A percentile compares a stretch with the other conserved stretches of the same genome.
Evolutionary conservation across 306 rosid species (phyloP).

Genomic region (Dalbergia oliveri): DNA sequence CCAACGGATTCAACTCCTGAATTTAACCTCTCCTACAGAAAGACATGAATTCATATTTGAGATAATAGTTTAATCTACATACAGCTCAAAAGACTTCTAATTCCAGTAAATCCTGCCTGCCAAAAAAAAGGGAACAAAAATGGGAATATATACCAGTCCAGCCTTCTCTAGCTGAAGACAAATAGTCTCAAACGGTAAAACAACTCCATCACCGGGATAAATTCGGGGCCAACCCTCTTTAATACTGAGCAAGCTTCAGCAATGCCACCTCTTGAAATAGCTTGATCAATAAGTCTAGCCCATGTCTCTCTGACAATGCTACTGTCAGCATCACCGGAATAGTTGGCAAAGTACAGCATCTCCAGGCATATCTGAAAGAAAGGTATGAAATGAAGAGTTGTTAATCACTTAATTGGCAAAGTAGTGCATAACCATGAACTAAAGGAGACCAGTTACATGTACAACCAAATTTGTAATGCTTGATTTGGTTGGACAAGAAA

Average conservation of each 20-base stretch:
- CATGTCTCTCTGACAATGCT: slow-evolving; percentile 90
- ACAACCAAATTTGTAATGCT: slow-evolving; percentile 33
- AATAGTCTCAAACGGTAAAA: slow-evolving; percentile 78
- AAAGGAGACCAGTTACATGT: slow-evolving; percentile 23
- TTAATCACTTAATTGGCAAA: too few relatives aligned
- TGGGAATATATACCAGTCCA: slow-evolving; percentile 70
- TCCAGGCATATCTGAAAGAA: slow-evolving; percentile 84
- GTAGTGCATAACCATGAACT: not conserved
- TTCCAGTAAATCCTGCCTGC: not conserved
- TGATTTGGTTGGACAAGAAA: slow-evolving; percentile 12
- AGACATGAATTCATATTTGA: slow-evolving; percentile 22
- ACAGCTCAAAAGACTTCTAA: not conserved
- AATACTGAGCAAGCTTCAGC: slow-evolving; percentile 94
- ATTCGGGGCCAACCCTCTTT: slow-evolving; percentile 92
- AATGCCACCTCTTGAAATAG: slow-evolving; percentile 91
- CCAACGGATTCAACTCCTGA: slow-evolving; percentile 85
- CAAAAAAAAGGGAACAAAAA: slow-evolving; percentile 8
- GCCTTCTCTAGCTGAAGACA: slow-evolving; percentile 99
- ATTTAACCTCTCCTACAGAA: slow-evolving; percentile 80
- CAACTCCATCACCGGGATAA: slow-evolving; percentile 94
- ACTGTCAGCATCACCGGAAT: slow-evolving; percentile 88
- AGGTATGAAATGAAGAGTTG: slow-evolving; percentile 45
- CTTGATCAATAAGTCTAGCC: slow-evolving; percentile 92
- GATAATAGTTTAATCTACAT: not conserved
- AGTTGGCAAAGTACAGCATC: slow-evolving; percentile 93